phyloP scores from a whole-genome alignment of 2,329 filamentous ascomycete species.

The Alternaria angustiovoidea region DNA sequence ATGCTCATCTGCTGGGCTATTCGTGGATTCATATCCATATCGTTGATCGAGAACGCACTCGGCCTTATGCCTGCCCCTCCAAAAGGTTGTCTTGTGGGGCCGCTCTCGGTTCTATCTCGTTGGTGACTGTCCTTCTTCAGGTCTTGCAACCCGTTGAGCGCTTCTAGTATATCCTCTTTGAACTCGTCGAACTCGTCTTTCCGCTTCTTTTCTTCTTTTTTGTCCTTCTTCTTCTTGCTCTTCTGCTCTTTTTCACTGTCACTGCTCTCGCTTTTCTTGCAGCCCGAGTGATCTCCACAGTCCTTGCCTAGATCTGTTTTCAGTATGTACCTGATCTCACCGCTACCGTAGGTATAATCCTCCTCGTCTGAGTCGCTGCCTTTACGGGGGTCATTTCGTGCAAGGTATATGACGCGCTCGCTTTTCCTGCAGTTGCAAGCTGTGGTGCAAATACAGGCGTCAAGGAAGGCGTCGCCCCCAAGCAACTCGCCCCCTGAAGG shows the following conservation, averaged over 20 bases:
- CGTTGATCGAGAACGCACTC: constrained; percentile 3
- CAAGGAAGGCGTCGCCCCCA: constrained; percentile 34
- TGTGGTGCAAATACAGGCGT: constrained; percentile 42
- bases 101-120: not conserved
- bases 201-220: constrained; percentile 15
- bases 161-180: constrained; percentile 25
- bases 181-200: constrained; percentile 17
- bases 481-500: constrained; percentile 35
- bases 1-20: constrained; percentile 16
- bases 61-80: constrained; percentile 8
- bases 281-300: constrained; percentile 35
- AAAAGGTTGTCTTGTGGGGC: constrained; percentile 4
- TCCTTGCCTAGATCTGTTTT: constrained; percentile 37
- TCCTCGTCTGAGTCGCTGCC: constrained; percentile 4
- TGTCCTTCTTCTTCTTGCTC: constrained; percentile 13
- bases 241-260: constrained; percentile 1
- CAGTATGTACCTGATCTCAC: constrained; percentile 39
- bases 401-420: constrained; percentile 37
- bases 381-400: constrained; percentile 1
- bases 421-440: constrained; percentile 40
- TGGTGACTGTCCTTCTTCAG: constrained; percentile 9
- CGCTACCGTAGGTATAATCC: constrained; percentile 15
- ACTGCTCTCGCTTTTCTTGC: constrained; percentile 12
- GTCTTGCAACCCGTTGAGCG: constrained; percentile 18
- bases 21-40: constrained; percentile 18